Percentiles rank a stretch among this genome's conserved stretches.
phyloP scores from a whole-genome alignment of 1,284 basidiomycete genomes.

The Marasmius fiardii region DNA sequence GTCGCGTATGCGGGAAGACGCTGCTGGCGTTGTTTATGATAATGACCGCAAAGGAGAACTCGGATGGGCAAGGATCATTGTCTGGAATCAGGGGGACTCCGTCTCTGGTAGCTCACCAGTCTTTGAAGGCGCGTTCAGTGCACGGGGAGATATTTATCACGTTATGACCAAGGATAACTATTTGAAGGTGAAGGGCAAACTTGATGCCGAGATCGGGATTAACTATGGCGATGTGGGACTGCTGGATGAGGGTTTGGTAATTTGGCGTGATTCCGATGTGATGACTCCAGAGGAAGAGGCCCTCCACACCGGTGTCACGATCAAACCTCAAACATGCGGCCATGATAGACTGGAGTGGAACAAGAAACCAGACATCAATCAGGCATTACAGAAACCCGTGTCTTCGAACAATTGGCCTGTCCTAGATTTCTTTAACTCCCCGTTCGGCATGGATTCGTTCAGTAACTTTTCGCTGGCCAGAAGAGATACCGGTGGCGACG shows the following conservation, averaged over 20 bases:
- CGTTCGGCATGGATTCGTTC: constrained; percentile 25
- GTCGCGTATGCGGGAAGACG: constrained; percentile 58
- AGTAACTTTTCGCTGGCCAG: constrained; percentile 32
- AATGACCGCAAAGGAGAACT: constrained; percentile 41
- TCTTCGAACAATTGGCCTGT: background rate
- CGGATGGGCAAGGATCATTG: constrained; percentile 72
- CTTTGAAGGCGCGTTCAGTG: constrained; percentile 78
- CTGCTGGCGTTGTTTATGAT: constrained; percentile 41
- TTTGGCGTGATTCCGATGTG: constrained; percentile 70
- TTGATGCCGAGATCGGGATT: constrained; percentile 50
- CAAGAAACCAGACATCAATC: constrained; percentile 52
- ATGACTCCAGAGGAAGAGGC: constrained; percentile 50
- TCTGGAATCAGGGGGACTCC: constrained; percentile 59
- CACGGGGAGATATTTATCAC: constrained; percentile 71
- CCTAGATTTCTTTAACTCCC: background rate
- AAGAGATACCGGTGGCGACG: constrained; percentile 45
- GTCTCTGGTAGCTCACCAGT: constrained; percentile 44
- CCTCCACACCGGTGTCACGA: background rate
- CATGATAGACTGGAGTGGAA: constrained; percentile 75
- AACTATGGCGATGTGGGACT: constrained; percentile 29
- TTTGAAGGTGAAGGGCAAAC: constrained; percentile 49
- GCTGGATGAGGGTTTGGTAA: constrained; percentile 47
- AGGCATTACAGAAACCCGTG: constrained; percentile 20
- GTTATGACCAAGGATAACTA: constrained; percentile 75
- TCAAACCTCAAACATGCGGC: constrained; percentile 40